Evolutionary conservation across 2,329 filamentous ascomycete genomes (phyloP).

Genomic region (Pyricularia pennisetigena): DNA sequence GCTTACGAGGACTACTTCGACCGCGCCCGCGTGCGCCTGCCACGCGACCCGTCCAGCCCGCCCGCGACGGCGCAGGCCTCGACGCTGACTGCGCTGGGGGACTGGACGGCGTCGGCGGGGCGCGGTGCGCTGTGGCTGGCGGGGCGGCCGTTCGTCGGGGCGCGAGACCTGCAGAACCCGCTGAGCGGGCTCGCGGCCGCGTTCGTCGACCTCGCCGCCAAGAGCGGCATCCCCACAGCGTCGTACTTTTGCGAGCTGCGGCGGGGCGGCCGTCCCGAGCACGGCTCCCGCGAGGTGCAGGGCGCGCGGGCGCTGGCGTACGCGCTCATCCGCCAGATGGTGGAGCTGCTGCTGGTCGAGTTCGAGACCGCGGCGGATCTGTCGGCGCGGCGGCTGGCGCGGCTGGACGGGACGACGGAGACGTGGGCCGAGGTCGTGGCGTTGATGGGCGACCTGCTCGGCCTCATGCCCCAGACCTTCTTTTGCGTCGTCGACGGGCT

Average conservation of each 20-base stretch:
- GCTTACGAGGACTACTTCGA: neutral
- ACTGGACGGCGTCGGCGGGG: neutral
- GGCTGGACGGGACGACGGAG: neutral
- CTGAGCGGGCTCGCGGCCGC: slow-evolving; percentile 8
- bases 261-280: neutral
- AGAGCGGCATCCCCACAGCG: slow-evolving; percentile 3
- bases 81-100: neutral
- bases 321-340: slow-evolving; percentile 9
- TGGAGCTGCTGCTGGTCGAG: slow-evolving; percentile 7
- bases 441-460: neutral
- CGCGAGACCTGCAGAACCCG: slow-evolving; percentile 5
- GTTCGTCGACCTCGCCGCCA: slow-evolving; percentile 3
- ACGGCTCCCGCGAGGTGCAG: neutral
- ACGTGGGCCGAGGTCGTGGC: neutral
- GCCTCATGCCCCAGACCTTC: neutral
- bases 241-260: slow-evolving; percentile 13
- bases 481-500: neutral
- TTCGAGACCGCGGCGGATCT: slow-evolving; percentile 5
- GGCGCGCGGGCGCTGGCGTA: slow-evolving; percentile 3
- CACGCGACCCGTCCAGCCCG: neutral
- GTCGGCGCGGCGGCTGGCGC: neutral
- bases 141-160: neutral
- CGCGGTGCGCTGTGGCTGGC: slow-evolving; percentile 7
- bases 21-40: neutral
- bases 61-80: neutral